Conservation (phyloP, 176 grass and related monocot species). For the Urochloa ruziziensis region DNA sequence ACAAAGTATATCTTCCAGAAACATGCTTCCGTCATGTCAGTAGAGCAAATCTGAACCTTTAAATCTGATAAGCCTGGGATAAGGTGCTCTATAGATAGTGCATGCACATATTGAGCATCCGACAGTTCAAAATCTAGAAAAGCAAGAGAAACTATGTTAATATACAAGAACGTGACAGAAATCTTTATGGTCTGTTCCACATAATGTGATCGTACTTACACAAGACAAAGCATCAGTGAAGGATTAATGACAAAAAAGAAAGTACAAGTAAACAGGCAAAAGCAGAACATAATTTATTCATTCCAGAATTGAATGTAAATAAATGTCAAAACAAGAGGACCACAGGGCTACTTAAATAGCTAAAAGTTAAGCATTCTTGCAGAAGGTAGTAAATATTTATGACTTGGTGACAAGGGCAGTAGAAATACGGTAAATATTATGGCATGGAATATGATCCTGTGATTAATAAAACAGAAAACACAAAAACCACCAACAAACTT, state of each 20-base stretch:
- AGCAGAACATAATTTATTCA: neutral
- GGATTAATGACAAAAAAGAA: neutral
- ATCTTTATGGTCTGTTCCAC: neutral
- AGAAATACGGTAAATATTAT: neutral
- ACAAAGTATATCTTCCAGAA: slow-evolving; percentile 96
- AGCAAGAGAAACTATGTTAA: slow-evolving; percentile 18
- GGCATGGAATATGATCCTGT: neutral
- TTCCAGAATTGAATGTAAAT: neutral
- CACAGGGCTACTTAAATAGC: neutral
- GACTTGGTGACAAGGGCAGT: neutral
- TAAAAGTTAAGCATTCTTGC: neutral
- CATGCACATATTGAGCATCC: slow-evolving; percentile 64
- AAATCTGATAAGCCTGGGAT: slow-evolving; percentile 49
- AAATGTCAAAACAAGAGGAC: neutral
- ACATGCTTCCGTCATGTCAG: slow-evolving; percentile 72
- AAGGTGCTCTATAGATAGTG: slow-evolving; percentile 46
- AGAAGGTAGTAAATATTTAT: neutral
- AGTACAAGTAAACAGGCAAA: neutral
- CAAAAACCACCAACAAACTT: neutral
- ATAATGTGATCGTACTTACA: neutral
- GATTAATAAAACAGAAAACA: slow-evolving; percentile 1
- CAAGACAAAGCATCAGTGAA: neutral
- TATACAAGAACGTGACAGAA: neutral
- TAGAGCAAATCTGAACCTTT: slow-evolving; percentile 57
- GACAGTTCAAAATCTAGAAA: slow-evolving; percentile 70